These are phyloP conservation scores for Penicillium sp. DNA, from an alignment of 2,329 filamentous ascomycete species.

Conservation along the genomic window DNA sequence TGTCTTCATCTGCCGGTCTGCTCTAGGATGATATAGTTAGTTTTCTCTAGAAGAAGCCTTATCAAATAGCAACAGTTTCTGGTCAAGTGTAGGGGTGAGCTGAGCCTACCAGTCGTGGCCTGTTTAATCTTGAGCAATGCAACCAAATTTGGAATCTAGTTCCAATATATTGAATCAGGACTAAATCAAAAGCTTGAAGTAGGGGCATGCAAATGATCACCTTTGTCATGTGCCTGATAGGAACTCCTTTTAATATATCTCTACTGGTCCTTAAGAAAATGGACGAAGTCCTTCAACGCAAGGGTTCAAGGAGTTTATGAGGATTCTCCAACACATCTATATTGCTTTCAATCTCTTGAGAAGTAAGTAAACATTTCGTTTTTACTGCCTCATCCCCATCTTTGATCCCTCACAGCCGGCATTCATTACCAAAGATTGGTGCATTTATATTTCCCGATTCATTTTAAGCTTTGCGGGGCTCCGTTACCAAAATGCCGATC, in stretches of 20 bases:
- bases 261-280: background rate
- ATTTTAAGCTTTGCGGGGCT: constrained; percentile 16
- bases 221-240: background rate
- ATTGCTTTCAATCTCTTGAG: background rate
- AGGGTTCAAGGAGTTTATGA: background rate
- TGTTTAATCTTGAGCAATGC: background rate
- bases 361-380: no score
- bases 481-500: background rate
- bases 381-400: background rate
- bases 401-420: background rate
- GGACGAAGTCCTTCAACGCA: no score
- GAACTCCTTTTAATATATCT: background rate
- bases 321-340: background rate
- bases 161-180: no score
- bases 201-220: background rate
- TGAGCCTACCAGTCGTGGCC: background rate
- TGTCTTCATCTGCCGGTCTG: background rate
- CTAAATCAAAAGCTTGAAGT: background rate
- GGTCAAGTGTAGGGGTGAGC: background rate
- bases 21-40: no score
- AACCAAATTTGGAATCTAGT: no score
- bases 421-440: constrained; percentile 6
- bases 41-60: background rate
- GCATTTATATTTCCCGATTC: constrained; percentile 9
- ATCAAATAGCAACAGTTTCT: background rate